Evolutionary conservation across 805 yeast species (phyloP).

Genomic region (Candida argentea): DNA sequence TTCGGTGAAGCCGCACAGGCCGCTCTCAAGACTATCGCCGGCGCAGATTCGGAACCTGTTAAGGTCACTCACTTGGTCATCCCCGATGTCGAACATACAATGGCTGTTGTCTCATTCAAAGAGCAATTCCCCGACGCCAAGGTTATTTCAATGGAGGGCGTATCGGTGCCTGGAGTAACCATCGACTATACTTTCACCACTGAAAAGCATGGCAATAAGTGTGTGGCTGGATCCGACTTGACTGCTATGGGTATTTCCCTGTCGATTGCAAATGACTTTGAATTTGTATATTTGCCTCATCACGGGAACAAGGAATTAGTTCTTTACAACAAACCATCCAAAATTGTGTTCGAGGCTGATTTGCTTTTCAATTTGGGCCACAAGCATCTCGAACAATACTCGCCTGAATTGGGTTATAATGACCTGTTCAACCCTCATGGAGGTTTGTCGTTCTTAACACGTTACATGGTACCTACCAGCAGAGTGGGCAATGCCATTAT

Average conservation of each 20-base stretch:
- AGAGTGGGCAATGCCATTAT: conserved; percentile 22
- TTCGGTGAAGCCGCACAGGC: conserved; percentile 35
- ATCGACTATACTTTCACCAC: conserved; percentile 33
- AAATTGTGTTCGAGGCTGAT: conserved; percentile 50
- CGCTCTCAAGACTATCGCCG: conserved; percentile 25
- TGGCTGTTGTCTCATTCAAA: conserved; percentile 49
- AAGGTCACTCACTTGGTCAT: conserved; percentile 43
- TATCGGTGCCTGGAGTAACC: conserved; percentile 12
- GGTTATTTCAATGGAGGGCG: conserved; percentile 44
- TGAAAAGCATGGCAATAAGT: conserved; percentile 21
- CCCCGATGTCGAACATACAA: conserved; percentile 57
- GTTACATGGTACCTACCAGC: conserved; percentile 32
- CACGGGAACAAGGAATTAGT: conserved; percentile 54
- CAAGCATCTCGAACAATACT: conserved; percentile 30
- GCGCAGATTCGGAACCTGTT: conserved; percentile 16
- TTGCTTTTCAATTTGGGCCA: conserved; percentile 46
- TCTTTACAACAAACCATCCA: conserved; percentile 35
- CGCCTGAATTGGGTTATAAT: conserved; percentile 35
- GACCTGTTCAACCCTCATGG: conserved; percentile 30
- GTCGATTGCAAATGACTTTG: conserved; percentile 32
- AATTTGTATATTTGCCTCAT: conserved; percentile 46
- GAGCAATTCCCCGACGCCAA: conserved; percentile 38
- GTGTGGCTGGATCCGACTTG: conserved; percentile 14
- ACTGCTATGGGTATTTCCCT: conserved; percentile 27
- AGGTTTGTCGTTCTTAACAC: conserved; percentile 33